Conservation (phyloP, 2,329 filamentous ascomycete genomes). For the Didymella glomerata region DNA sequence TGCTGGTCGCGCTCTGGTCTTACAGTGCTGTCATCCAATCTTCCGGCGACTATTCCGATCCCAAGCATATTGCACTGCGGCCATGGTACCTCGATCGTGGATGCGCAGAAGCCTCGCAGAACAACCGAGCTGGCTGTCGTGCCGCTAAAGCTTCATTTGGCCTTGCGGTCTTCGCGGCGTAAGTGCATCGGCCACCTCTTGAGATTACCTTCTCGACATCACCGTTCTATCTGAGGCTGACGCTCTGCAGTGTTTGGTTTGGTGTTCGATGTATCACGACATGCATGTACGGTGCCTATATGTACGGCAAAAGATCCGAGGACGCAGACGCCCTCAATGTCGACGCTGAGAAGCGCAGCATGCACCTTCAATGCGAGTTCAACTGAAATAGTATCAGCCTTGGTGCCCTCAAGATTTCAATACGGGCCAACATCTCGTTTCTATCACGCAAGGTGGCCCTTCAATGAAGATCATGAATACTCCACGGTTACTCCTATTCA, state of each 20-base stretch:
- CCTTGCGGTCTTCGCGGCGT: slow-evolving; percentile 24
- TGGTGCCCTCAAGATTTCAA: background rate
- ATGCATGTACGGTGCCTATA: slow-evolving; percentile 28
- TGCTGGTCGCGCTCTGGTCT: slow-evolving; percentile 28
- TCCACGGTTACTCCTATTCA: background rate
- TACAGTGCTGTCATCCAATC: slow-evolving; percentile 24
- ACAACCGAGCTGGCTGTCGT: slow-evolving; percentile 15
- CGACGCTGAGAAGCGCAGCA: background rate
- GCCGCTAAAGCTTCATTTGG: slow-evolving; percentile 20
- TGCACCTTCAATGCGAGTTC: too few species aligned
- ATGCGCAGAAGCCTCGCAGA: slow-evolving; percentile 16
- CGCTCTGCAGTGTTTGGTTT: slow-evolving; percentile 23
- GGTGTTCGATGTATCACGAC: slow-evolving; percentile 19
- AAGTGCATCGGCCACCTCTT: slow-evolving; percentile 5
- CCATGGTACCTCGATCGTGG: slow-evolving; percentile 33
- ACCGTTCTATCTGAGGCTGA: background rate
- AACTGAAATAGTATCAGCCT: background rate
- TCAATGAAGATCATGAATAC: background rate
- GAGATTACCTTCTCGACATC: background rate
- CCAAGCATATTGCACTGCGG: slow-evolving; percentile 21
- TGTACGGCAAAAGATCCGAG: slow-evolving; percentile 2
- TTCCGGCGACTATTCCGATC: slow-evolving; percentile 27
- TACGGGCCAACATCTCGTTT: background rate
- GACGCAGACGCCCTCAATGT: background rate
- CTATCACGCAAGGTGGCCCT: background rate